Evolutionary conservation across 2,329 filamentous ascomycete species (phyloP), one percentile per base, ranked within the genome.

Genomic region (Penicillium sumatraense): DNA sequence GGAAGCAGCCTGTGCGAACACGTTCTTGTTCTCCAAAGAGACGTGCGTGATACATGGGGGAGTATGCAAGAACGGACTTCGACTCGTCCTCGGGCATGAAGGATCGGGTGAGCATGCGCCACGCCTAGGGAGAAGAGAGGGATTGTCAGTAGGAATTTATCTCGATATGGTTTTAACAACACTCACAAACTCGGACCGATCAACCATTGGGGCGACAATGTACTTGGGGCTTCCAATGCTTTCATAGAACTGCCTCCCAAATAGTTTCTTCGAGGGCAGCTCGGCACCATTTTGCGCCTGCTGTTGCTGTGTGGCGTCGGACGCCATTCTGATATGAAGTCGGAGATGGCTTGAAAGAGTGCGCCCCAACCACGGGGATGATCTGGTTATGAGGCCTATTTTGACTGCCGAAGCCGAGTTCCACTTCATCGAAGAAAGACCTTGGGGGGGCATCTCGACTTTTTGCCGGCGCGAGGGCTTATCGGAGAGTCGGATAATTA

Each of bases 191-290:
- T 99, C 95, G 27, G 92, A 97, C 74, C 97, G 91, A 70, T 99
- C 93, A 20, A 99, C 95, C 95, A 99, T 99, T 31, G 95, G 95
- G 29, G 95, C 95, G 52, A 99, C 83, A 26, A 99, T 86, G 62
- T 89, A 88, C 76, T 91, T 96, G 2, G 95, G 95, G 57, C 89
- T 93, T 20, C 95, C 95, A 58, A 99, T 89, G 70, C 90, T 96
- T 78, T 97, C 87, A 70, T 98, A 99, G 72, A 99, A 98, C 11
- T 89, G 90, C 54, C 95, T 82, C 1, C 95, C 95, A 65, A 89
- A 86, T 20, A 96, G 79, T 73, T 93, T 96, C 52, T 54, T 56
- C n/a, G 68, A 63, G 58, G 56, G 59, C 49, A 60, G 60, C 54
- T 60, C 60, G 49, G 47, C 23, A 49, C 54, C 59, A 46, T 62